phyloP scores from a whole-genome alignment of 441 rosid species.

The Pelargonium australe region DNA sequence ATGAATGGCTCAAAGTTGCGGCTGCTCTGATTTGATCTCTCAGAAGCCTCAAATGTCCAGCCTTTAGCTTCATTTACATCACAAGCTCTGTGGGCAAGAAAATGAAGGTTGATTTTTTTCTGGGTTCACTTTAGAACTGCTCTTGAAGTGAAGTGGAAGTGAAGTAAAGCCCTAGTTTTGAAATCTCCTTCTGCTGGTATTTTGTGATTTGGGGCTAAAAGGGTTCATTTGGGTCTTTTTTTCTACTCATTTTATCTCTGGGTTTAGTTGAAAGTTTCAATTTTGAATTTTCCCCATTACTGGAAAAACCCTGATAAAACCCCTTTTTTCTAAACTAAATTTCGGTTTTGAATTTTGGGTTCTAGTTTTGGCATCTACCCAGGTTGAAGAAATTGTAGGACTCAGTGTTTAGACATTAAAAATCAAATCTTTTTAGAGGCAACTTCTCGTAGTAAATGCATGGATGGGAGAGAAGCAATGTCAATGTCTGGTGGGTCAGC shows the following conservation, averaged over 20 bases:
- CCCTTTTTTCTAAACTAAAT: slow-evolving; percentile 20
- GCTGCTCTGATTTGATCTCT: not conserved
- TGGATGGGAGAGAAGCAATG: slow-evolving; percentile 99
- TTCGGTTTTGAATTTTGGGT: slow-evolving; percentile 19
- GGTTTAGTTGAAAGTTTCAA: slow-evolving; percentile 12
- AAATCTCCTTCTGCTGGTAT: slow-evolving; percentile 23
- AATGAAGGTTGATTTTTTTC: slow-evolving; percentile 9
- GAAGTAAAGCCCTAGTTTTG: slow-evolving; percentile 27
- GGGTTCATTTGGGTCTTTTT: slow-evolving; percentile 6
- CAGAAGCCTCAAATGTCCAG: not conserved
- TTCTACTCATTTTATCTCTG: not conserved
- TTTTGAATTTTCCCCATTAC: slow-evolving; percentile 5
- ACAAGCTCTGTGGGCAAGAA: not conserved
- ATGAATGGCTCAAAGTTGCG: not conserved
- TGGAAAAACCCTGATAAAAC: slow-evolving; percentile 28
- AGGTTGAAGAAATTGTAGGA: slow-evolving; percentile 18
- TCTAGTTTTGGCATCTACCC: not conserved
- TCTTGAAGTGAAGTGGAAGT: slow-evolving; percentile 17
- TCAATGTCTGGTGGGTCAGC: slow-evolving; percentile 70
- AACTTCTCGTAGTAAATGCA: slow-evolving; percentile 54
- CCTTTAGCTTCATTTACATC: slow-evolving; percentile 1
- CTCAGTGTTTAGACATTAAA: slow-evolving; percentile 18
- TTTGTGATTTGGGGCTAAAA: slow-evolving; percentile 21
- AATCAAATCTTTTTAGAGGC: slow-evolving; percentile 20
- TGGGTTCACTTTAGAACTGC: slow-evolving; percentile 18